These are phyloP conservation scores for Psilocybe azurescens DNA, from an alignment of 768 basidiomycete species.

Conservation along the genomic window DNA sequence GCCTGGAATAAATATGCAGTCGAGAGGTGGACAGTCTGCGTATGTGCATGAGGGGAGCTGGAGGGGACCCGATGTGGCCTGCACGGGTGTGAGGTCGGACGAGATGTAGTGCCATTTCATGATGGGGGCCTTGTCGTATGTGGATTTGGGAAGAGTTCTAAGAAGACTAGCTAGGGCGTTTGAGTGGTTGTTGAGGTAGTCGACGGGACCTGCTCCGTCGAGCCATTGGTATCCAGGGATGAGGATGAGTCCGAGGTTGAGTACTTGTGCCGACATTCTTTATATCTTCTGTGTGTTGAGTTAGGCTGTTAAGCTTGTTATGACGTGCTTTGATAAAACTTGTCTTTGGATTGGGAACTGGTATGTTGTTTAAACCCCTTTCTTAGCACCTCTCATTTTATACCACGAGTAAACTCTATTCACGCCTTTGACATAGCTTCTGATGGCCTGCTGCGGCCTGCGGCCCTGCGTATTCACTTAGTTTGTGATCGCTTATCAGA, in stretches of 20 bases:
- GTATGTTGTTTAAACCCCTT: background rate
- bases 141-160: background rate
- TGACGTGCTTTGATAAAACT: background rate
- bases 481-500: background rate
- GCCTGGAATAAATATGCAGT: constrained; percentile 28
- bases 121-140: constrained; percentile 15
- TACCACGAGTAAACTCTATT: no score
- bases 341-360: background rate
- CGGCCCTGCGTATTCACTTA: background rate
- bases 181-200: constrained; percentile 23
- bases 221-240: constrained; percentile 21
- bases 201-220: constrained; percentile 22
- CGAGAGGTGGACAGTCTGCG: constrained; percentile 21
- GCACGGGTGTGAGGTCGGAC: constrained; percentile 12
- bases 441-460: no score
- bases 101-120: constrained; percentile 27
- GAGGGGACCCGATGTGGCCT: constrained; percentile 20
- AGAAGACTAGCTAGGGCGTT: background rate
- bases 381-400: no score
- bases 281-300: background rate
- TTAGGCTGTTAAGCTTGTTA: background rate
- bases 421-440: no score
- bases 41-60: constrained; percentile 22
- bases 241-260: constrained; percentile 19
- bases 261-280: background rate